phyloP scores from a whole-genome alignment of 352 stramenopile species.

The Globisporangium radiosum region DNA sequence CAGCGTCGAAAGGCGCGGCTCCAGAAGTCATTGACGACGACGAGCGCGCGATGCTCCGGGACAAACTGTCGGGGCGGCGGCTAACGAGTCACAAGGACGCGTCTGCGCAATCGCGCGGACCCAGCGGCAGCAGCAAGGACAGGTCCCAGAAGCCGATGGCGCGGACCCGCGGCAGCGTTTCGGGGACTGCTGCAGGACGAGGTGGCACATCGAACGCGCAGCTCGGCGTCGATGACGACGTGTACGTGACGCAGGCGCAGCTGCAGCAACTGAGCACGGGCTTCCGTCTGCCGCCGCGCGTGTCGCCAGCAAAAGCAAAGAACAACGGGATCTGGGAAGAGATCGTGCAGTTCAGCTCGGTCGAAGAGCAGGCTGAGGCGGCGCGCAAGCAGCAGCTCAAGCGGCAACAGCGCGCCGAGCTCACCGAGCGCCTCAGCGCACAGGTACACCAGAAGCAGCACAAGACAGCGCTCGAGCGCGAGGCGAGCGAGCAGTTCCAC shows the following conservation, averaged over 20 bases:
- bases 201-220: too few species aligned
- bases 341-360: slow-evolving; percentile 71
- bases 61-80: slow-evolving; percentile 15
- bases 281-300: slow-evolving; percentile 51
- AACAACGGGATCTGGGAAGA: slow-evolving; percentile 78
- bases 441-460: slow-evolving; percentile 49
- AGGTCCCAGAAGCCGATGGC: slow-evolving; percentile 2
- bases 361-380: slow-evolving; percentile 61
- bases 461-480: slow-evolving; percentile 25
- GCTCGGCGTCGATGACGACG: slow-evolving; percentile 25
- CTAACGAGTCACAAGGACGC: slow-evolving; percentile 19
- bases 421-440: slow-evolving; percentile 37
- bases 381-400: slow-evolving; percentile 29
- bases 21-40: slow-evolving; percentile 1
- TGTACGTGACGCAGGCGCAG: slow-evolving; percentile 66
- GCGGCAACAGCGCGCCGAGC: slow-evolving; percentile 22
- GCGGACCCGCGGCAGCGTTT: neutral
- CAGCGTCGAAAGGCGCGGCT: neutral
- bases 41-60: neutral
- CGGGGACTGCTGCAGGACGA: neutral
- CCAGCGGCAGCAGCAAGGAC: slow-evolving; percentile 4
- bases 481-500: slow-evolving; percentile 43
- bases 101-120: slow-evolving; percentile 8
- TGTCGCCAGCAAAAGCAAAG: slow-evolving; percentile 71
- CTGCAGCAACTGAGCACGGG: slow-evolving; percentile 63